Evolutionary conservation across 768 basidiomycete species (phyloP), one percentile per base, ranked within the genome.

Genomic region (Agrocybe chaxingu): DNA sequence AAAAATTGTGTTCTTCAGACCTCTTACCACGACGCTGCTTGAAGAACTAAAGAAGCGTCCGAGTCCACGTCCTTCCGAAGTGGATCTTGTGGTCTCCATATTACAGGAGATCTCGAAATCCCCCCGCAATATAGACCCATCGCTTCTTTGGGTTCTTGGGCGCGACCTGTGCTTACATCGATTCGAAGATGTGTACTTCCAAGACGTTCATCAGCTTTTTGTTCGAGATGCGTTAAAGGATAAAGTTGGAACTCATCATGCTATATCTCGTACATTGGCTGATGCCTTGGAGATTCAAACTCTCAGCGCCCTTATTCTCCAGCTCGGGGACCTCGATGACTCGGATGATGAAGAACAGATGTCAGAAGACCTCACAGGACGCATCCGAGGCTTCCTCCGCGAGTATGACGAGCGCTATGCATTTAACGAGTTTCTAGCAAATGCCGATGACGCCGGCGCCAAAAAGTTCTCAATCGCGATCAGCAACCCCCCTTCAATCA

Each of bases 351-450:
- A 57, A 11, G 52, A 52, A 30, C 56, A 60, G 32, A 60, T 60
- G 59, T 49, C 45, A 1, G 57, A 52, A 35, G 59, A 58, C 29
- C 43, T 60, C 11, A 40, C 43, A 6, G 32, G 7, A n/a, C 45
- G 54, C 7, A 60, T 60, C 33, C n/a, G 33, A 7, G 45, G 54
- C 11, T 54, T 60, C 16, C 32, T 60, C 4, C 41, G 48, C 4
- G 59, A 56, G n/a, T 52, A 58, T 39, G 59, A 60, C 35, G 50
- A 49, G 30, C 35, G 29, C 6, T 60, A 56, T 36, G 59, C 59
- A 0, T 12, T 76, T 44, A 71, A 68, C 18, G 79, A 81, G 55
- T 78, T 79, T 51, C 49, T 80, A 12, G 79, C 79, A 1, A 81
- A 81, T 51, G 79, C 79, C 0, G 66, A 50, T 9, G 79, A 80